Evolutionary conservation across 140 eudicot species (phyloP).

Genomic region (Stevia rebaudiana): DNA sequence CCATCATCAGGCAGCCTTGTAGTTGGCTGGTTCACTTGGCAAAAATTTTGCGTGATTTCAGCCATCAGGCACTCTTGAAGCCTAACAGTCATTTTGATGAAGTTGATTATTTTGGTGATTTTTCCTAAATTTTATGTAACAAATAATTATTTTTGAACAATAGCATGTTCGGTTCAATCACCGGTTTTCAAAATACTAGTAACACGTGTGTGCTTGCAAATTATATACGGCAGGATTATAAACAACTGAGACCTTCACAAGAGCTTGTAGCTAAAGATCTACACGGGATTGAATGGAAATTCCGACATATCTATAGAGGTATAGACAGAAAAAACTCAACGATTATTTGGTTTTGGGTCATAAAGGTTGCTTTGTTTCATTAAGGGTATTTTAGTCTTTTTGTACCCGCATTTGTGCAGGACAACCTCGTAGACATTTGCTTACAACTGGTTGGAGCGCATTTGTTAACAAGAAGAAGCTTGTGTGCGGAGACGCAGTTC

Average conservation of each 20-base stretch:
- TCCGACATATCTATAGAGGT: constrained; percentile 93
- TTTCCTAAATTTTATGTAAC: too few relatives aligned
- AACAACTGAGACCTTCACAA: constrained; percentile 89
- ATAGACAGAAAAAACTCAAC: not conserved
- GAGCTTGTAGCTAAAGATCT: constrained; percentile 94
- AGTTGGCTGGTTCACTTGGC: too few relatives aligned
- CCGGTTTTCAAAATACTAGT: too few relatives aligned
- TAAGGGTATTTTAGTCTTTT: not conserved
- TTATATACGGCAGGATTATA: constrained; percentile 53
- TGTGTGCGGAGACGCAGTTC: constrained; percentile 51
- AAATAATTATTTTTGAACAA: too few relatives aligned
- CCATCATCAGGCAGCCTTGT: too few relatives aligned
- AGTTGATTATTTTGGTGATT: too few relatives aligned
- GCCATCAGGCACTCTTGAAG: too few relatives aligned
- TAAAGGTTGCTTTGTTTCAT: not conserved
- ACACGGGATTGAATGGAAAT: constrained; percentile 90
- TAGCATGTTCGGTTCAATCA: too few relatives aligned
- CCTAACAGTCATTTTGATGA: too few relatives aligned
- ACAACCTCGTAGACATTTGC: constrained; percentile 53
- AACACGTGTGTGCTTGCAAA: not conserved
- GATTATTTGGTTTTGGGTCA: not conserved
- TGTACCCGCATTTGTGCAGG: constrained; percentile 23
- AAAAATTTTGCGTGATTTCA: too few relatives aligned
- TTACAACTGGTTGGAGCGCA: constrained; percentile 55
- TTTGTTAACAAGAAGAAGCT: constrained; percentile 52